phyloP scores from a whole-genome alignment of 164 flowering plant genomes.

The Saururus chinensis region DNA sequence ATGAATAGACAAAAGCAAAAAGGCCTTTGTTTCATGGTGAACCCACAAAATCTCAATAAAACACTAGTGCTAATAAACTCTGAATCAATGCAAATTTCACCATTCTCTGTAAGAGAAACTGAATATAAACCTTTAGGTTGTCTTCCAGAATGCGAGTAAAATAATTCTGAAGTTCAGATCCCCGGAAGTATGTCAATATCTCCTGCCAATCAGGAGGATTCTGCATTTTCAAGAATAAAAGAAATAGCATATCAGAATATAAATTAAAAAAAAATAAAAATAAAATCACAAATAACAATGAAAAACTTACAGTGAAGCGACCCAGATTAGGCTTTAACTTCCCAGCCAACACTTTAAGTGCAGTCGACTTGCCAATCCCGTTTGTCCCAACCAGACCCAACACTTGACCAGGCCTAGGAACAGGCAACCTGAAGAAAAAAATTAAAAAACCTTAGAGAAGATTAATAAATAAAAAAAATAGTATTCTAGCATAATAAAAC shows the following conservation, averaged over 20 bases:
- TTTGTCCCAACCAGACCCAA: slow-evolving; percentile 98
- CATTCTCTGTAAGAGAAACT: too few species aligned
- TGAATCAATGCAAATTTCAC: too few species aligned
- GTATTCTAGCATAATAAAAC: background rate
- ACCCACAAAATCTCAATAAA: background rate
- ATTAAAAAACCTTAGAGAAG: background rate
- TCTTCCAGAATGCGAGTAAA: slow-evolving; percentile 95
- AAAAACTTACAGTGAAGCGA: slow-evolving; percentile 63
- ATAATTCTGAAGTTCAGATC: slow-evolving; percentile 95
- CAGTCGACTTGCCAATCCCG: slow-evolving; percentile 99
- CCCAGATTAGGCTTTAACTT: slow-evolving; percentile 95
- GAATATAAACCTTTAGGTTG: slow-evolving; percentile 62
- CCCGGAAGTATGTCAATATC: slow-evolving; percentile 89
- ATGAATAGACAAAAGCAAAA: background rate
- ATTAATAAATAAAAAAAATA: background rate
- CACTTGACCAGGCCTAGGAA: slow-evolving; percentile 98
- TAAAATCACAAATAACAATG: background rate
- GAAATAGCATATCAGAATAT: background rate
- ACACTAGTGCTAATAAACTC: too few species aligned
- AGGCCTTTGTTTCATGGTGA: background rate
- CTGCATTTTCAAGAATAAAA: slow-evolving; percentile 29
- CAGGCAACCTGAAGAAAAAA: slow-evolving; percentile 65
- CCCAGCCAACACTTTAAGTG: slow-evolving; percentile 95
- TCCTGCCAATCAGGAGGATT: slow-evolving; percentile 99
- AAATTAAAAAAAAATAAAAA: slow-evolving; percentile 1